These are phyloP conservation scores for Aspergillus kassunensis DNA, from an alignment of 495 filamentous ascomycete genomes.

Conservation along the genomic window DNA sequence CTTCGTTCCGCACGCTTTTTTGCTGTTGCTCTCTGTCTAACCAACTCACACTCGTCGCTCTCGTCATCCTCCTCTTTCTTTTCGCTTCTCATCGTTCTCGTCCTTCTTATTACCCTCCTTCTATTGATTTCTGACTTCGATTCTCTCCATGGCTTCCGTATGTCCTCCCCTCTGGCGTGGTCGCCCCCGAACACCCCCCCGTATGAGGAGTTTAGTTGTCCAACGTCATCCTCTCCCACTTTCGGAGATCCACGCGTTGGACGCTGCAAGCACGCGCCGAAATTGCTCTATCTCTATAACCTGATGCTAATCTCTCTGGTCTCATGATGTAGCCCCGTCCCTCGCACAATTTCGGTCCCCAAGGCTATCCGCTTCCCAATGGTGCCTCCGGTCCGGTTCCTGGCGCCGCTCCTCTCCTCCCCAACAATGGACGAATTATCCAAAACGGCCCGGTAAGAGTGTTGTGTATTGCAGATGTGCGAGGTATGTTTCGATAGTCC, in stretches of 20 bases:
- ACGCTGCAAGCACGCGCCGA: constrained; percentile 8
- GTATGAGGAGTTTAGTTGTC: constrained; percentile 14
- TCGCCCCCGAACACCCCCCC: constrained; percentile 7
- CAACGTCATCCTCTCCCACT: constrained; percentile 19
- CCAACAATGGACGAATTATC: constrained; percentile 69
- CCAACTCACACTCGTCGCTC: constrained; percentile 11
- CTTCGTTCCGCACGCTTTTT: constrained; percentile 12
- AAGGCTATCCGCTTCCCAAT: constrained; percentile 50
- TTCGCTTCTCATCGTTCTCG: constrained; percentile 20
- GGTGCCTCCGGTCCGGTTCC: constrained; percentile 47
- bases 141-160: constrained; percentile 52
- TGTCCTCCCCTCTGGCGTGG: constrained; percentile 26
- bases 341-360: constrained; percentile 42
- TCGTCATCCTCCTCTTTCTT: constrained; percentile 21
- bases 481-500: constrained; percentile 58
- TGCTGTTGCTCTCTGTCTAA: constrained; percentile 13
- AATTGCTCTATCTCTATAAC: background rate
- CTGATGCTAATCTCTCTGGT: constrained; percentile 11
- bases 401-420: constrained; percentile 52
- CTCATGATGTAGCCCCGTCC: constrained; percentile 38
- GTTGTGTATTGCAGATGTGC: constrained; percentile 94
- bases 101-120: constrained; percentile 16
- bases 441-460: constrained; percentile 82
- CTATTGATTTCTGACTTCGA: constrained; percentile 3
- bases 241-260: constrained; percentile 14